Evolutionary conservation across 139 green algal species (phyloP), one percentile per base, ranked within the genome.

Genomic region (Ettlia oleoabundans): DNA sequence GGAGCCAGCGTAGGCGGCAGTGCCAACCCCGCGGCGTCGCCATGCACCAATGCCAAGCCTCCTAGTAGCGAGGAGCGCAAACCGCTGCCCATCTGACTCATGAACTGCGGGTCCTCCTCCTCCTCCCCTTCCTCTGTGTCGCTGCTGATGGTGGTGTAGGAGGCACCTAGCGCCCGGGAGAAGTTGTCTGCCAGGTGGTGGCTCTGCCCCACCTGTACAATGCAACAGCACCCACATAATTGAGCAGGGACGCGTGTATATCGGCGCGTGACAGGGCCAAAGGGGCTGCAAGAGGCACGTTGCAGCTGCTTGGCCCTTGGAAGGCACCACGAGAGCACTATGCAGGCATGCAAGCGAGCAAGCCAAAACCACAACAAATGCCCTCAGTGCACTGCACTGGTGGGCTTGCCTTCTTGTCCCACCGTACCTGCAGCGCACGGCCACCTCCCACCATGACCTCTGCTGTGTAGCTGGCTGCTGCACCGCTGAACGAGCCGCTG

Each of bases 391-490:
- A 43, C n/a, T n/a, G n/a, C n/a, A n/a, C n/a, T n/a, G n/a, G n/a
- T n/a, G n/a, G n/a, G n/a, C n/a, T n/a, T n/a, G n/a, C n/a, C n/a
- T n/a, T n/a, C n/a, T n/a, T n/a, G 32, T 47, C n/a, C n/a, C 71
- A 1, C 70, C 96, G 94, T 35, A 96, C 95, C 88, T 96, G 92
- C 87, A 96, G 90, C 22, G 96, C 96, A n/a, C 80, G 83, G 10
- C 87, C 84, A 78, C 98, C 96, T 2, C 92, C 92, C 95, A 98
- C 98, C 96, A 99, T 98, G 4, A 92, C 96, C 82, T 99, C 95
- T 53, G 99, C 98, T 4, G 96, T 99, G 89, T 96, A 98, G 8
- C 95, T 99, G 37, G 69, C 53, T 38, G 95, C 89, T 5, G 96
- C 96, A 1, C 96, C 96, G 82, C 79, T 78, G 78, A 91, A 88